Percentiles rank a stretch among this genome's conserved stretches.
Conservation (phyloP, 352 stramenopile species). For the Globisporangium yorkense region DNA sequence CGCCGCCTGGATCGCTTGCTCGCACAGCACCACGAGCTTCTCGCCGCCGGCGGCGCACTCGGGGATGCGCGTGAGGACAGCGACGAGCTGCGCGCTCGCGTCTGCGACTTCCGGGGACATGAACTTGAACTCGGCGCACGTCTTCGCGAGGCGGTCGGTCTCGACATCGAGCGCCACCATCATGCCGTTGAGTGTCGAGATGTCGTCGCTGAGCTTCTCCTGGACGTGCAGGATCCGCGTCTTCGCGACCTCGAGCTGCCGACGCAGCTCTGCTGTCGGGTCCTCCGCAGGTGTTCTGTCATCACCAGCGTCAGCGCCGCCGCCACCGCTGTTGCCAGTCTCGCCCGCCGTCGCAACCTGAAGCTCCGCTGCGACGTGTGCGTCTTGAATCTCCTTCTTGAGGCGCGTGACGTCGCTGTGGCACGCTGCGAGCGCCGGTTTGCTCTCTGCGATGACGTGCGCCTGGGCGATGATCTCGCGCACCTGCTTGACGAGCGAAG, state of each 20-base stretch:
- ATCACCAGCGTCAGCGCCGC: neutral
- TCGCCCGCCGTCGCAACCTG: conserved; percentile 19
- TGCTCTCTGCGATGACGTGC: conserved; percentile 34
- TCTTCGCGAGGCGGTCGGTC: conserved; percentile 35
- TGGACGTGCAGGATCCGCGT: conserved; percentile 36
- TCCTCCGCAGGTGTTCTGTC: neutral
- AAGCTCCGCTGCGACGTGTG: conserved; percentile 37
- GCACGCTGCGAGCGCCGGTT: conserved; percentile 19
- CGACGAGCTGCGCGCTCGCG: conserved; percentile 19
- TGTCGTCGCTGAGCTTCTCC: conserved; percentile 34
- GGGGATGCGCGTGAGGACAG: conserved; percentile 26
- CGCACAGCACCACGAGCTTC: conserved; percentile 34
- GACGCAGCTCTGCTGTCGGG: neutral
- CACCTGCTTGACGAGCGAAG: conserved; percentile 29
- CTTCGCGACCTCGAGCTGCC: conserved; percentile 35
- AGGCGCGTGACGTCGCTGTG: conserved; percentile 30
- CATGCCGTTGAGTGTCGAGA: conserved; percentile 40
- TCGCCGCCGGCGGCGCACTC: conserved; percentile 34
- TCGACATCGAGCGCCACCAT: conserved; percentile 36
- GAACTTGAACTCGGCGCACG: conserved; percentile 28
- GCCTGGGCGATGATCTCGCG: conserved; percentile 29
- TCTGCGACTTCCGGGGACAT: conserved; percentile 19
- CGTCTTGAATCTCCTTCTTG: conserved; percentile 43
- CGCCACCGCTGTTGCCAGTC: neutral
- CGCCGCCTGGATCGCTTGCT: conserved; percentile 34